Conservation (phyloP, 352 stramenopile genomes). For the Peronospora farinosa region DNA sequence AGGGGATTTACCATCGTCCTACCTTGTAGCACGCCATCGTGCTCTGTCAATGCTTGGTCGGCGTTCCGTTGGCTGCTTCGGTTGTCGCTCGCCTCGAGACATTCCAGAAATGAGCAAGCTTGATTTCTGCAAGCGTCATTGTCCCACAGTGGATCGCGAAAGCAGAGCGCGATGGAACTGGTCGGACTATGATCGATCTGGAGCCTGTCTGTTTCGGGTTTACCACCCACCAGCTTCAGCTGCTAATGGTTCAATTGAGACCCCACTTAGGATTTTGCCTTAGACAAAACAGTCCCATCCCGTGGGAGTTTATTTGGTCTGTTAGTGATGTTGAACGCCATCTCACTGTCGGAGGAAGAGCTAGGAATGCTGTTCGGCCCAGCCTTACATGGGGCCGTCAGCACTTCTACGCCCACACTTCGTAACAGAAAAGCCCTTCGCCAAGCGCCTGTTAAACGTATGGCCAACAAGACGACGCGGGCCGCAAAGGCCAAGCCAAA, state of each 20-base stretch:
- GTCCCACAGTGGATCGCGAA: conserved; percentile 21
- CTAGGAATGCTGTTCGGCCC: conserved; percentile 27
- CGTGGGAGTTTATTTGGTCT: neutral
- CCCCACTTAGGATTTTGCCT: conserved; percentile 28
- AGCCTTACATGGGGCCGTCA: conserved; percentile 13
- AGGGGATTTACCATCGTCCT: conserved; percentile 23
- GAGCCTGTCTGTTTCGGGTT: conserved; percentile 16
- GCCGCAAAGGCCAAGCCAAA: conserved; percentile 2
- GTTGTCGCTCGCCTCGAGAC: conserved; percentile 21
- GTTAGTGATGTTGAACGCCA: conserved; percentile 19
- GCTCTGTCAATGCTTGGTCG: neutral
- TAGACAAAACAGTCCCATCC: conserved; percentile 9
- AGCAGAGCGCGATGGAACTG: conserved; percentile 10
- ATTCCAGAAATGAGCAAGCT: conserved; percentile 10
- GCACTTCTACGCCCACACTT: neutral
- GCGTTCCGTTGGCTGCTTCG: neutral
- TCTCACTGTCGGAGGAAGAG: conserved; percentile 30
- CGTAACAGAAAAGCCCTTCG: conserved; percentile 10
- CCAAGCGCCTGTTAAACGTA: conserved; percentile 9
- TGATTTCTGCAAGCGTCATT: conserved; percentile 18
- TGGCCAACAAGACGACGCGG: conserved; percentile 6
- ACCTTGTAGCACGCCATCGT: conserved; percentile 19
- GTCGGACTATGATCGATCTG: conserved; percentile 22
- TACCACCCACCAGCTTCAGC: conserved; percentile 22
- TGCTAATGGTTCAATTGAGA: conserved; percentile 27